These are phyloP conservation scores for Trametes elegans DNA, from an alignment of 768 basidiomycete species.

Conservation along the genomic window DNA sequence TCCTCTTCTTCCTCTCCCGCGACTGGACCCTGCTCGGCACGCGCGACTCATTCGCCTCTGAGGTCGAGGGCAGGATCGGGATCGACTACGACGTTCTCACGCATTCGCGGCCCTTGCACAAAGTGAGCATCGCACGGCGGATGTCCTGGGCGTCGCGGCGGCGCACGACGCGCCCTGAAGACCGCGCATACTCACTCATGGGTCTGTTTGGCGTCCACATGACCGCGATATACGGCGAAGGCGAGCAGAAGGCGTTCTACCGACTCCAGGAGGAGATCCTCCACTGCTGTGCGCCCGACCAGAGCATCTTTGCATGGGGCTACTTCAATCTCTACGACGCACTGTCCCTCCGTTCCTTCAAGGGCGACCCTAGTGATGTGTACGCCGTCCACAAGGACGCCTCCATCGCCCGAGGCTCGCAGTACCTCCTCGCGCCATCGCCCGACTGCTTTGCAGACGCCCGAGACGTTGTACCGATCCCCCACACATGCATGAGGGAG, in stretches of 20 bases:
- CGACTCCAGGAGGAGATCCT: constrained; percentile 7
- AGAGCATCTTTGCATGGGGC: constrained; percentile 14
- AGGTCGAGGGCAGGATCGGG: not conserved
- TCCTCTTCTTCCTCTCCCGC: not conserved
- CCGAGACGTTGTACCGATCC: not conserved
- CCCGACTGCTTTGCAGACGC: not conserved
- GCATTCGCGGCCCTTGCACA: not conserved
- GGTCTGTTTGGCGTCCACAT: constrained; percentile 11
- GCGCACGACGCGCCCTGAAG: not conserved
- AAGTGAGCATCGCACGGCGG: constrained; percentile 1
- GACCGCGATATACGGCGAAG: constrained; percentile 4
- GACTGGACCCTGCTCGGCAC: constrained; percentile 3
- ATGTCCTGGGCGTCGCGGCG: constrained; percentile 9
- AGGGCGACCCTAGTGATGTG: too few species aligned
- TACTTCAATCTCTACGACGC: too few species aligned
- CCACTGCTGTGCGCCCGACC: not conserved
- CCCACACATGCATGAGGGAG: not conserved
- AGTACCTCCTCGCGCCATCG: not conserved
- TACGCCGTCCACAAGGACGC: too few species aligned
- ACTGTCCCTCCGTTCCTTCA: too few species aligned
- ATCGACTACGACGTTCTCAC: not conserved
- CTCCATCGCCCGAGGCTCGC: too few species aligned
- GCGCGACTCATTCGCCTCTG: not conserved
- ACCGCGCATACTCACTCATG: constrained; percentile 10
- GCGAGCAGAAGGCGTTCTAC: not conserved